Conservation (phyloP, 441 rosid species). For the Isatis lusitanica region DNA sequence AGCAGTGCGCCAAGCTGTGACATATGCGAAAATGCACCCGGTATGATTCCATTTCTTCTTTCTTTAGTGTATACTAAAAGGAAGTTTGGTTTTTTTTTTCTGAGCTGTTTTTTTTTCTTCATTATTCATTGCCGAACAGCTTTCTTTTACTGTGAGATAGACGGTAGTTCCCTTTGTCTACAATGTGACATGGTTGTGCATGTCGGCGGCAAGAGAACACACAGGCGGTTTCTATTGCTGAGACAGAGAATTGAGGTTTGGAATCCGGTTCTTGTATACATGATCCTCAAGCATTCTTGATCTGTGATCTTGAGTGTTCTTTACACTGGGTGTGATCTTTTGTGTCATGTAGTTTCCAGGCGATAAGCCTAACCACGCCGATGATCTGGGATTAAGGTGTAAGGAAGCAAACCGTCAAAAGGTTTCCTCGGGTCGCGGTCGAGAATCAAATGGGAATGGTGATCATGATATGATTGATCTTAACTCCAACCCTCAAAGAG, state of each 20-base stretch:
- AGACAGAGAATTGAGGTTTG: conserved; percentile 76
- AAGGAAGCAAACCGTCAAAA: conserved; percentile 37
- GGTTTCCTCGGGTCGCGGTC: conserved; percentile 31
- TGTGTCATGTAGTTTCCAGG: conserved; percentile 65
- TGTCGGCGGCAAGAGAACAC: conserved; percentile 75
- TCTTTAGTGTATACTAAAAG: background rate
- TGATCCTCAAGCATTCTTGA: background rate
- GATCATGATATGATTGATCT: conserved; percentile 62
- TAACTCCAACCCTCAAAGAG: conserved; percentile 62
- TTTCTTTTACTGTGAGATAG: conserved; percentile 81
- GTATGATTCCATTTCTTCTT: conserved; percentile 37
- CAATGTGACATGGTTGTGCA: conserved; percentile 80
- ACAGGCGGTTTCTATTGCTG: conserved; percentile 56
- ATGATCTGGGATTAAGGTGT: conserved; percentile 37
- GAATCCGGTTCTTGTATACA: background rate
- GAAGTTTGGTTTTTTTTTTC: background rate
- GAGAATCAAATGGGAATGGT: conserved; percentile 44
- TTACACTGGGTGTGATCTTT: background rate
- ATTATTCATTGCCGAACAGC: conserved; percentile 42
- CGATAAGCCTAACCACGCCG: conserved; percentile 45
- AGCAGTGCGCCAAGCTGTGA: conserved; percentile 69
- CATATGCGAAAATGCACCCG: conserved; percentile 78
- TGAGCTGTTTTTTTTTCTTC: background rate
- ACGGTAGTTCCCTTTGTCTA: conserved; percentile 75
- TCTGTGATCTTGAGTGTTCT: background rate